Evolutionary conservation across 495 filamentous ascomycete species (phyloP), one percentile per base, ranked within the genome.

Genomic region (Tuber aestivum): DNA sequence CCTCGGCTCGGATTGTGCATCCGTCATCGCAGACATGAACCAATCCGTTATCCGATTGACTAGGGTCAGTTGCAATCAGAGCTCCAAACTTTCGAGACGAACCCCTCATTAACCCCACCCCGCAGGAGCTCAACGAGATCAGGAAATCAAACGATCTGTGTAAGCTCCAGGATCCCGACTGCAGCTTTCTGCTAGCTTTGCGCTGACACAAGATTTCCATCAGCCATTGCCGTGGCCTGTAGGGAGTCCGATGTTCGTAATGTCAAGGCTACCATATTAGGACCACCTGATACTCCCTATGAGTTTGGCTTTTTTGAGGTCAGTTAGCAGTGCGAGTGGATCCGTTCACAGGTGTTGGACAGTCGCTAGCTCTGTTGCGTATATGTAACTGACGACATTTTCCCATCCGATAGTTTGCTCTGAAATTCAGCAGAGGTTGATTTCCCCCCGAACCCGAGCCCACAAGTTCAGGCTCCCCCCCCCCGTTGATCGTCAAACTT

Each of bases 261-360:
- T 76, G 92, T 99, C 65, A 91, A 89, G 79, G 96, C 95, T 45
- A 84, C 98, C 70, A 93, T 99, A 76, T 89, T 99, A 73, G 95
- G 95, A 0, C 95, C 96, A 12, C 94, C 95, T 70, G 94, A 95
- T 73, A 97, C 95, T 0, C 94, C 95, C 0, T 99, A 99, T 83
- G 94, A 97, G 80, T 96, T 97, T 82, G 95, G 95, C 6, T 97
- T 97, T 87, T 99, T 97, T 81, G 93, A 97, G 89, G 93, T 95
- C 70, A 68, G 87, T 72, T 23, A 41, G 41, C 23, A 7, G 73
- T 35, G 37, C 37, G 61, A 71, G 44, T 32, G 40, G 21, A 72
- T 74, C 70, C 35, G 21, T 18, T 74, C 37, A 50, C 23, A 23
- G 27, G 70, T 20, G n/a, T 38, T 74, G 16, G 27, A 18, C 14